Evolutionary conservation across 2,329 filamentous ascomycete species (phyloP), one percentile per base, ranked within the genome.

Genomic region (Incumbomyces delicatus): DNA sequence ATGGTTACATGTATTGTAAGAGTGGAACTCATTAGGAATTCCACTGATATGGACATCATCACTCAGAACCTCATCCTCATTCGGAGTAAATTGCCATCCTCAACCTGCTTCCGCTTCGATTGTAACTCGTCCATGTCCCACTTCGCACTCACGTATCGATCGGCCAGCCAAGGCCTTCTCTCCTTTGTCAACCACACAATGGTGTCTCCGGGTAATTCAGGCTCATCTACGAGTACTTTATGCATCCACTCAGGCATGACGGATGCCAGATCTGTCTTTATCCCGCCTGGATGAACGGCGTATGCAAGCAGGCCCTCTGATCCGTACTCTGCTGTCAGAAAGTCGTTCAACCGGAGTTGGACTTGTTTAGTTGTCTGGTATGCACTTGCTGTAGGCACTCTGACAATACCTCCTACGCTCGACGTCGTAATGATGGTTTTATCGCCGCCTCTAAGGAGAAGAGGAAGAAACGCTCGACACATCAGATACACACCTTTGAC

Each of bases 341-440:
- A 72, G 54, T 76, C 68, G 14, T 61, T 66, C 11, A 76, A 57
- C 4, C 70, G 65, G 40, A 65, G 58, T 1, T 70, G 50, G 0
- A 69, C 46, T 32, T 74, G 62, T 53, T 76, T 75, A 41, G 61
- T 60, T 2, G 62, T 61, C 54, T 73, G 69, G 53, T 77, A 77
- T 0, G 64, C 63, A 8, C 67, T 72, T 0, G 60, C 66, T 1
- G 64, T 63, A 0, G 58, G 59, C 0, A 34, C 43, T 6, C 61
- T 48, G 6, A 57, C 36, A 16, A 66, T 58, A 1, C 64, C 70
- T 1, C 67, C 71, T 22, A 61, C 58, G 45, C 67, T 72, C 22
- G 63, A 57, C 3, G 69, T 51, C 35, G 63, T 62, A 49, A 76
- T 60, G 46, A 58, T 20, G 13, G 52, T 57, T 46, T 53, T 54